These are phyloP conservation scores for Allantophomopsis cytisporea DNA, from an alignment of 2,329 filamentous ascomycete genomes.

Conservation along the genomic window DNA sequence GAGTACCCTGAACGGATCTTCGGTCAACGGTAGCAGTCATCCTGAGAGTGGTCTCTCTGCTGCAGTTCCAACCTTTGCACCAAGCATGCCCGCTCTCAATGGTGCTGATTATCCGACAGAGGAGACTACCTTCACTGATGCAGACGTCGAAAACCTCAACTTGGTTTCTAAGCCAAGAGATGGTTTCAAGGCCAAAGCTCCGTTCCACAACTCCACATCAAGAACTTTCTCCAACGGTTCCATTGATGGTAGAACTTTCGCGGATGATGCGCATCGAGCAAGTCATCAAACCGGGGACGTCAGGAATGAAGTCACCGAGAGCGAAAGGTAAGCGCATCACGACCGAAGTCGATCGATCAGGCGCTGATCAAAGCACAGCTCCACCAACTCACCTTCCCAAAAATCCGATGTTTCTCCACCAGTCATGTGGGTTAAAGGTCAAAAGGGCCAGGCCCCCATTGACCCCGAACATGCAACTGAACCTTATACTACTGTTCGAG, in stretches of 20 bases:
- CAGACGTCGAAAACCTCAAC: conserved; percentile 36
- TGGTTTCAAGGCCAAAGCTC: conserved; percentile 17
- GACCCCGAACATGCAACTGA: conserved; percentile 19
- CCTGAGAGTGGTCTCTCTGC: conserved; percentile 43
- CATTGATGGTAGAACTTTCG: conserved; percentile 36
- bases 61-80: conserved; percentile 44
- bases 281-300: no score
- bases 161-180: conserved; percentile 28
- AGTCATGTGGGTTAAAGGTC: conserved; percentile 23
- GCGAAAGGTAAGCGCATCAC: no score
- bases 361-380: no score
- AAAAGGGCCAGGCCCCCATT: conserved; percentile 17
- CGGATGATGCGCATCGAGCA: conserved; percentile 24
- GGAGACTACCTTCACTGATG: conserved; percentile 32
- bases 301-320: no score
- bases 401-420: conserved; percentile 13
- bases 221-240: conserved; percentile 41
- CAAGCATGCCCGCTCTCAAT: conserved; percentile 9
- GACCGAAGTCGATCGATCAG: no score
- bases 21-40: conserved; percentile 15
- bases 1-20: conserved; percentile 4
- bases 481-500: conserved; percentile 22
- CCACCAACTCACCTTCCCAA: conserved; percentile 2
- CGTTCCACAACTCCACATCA: conserved; percentile 24
- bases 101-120: conserved; percentile 14